Conservation (phyloP, 257 asterid species). For the Cordia subcordata region DNA sequence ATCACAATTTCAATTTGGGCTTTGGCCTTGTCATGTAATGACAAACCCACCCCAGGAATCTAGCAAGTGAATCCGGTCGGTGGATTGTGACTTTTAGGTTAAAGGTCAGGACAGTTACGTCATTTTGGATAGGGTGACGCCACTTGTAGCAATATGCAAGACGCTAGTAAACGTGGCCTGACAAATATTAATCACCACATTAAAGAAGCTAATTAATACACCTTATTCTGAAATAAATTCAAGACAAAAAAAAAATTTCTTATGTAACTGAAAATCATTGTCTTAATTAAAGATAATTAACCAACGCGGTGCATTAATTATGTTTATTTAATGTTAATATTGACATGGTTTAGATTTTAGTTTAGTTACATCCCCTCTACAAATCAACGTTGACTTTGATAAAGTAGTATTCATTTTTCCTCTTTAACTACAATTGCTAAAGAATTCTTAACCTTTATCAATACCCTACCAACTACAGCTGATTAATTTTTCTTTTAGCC, state of each 20-base stretch:
- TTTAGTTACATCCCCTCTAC: no score
- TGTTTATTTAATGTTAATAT: no score
- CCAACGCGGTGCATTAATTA: no score
- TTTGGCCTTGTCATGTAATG: slow-evolving; percentile 15
- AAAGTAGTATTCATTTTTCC: no score
- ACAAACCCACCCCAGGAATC: slow-evolving; percentile 30
- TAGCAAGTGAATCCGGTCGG: slow-evolving; percentile 12
- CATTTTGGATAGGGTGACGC: slow-evolving; percentile 15
- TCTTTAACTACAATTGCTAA: no score
- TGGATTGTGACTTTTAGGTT: slow-evolving; percentile 4
- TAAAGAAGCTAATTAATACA: neutral
- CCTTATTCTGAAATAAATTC: accelerated
- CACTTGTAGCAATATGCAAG: neutral
- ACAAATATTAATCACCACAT: neutral
- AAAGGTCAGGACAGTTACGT: slow-evolving; percentile 21
- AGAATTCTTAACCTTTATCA: neutral
- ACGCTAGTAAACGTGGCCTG: neutral
- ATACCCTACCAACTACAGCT: neutral
- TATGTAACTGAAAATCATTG: neutral
- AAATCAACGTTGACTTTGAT: neutral
- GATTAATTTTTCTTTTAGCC: no score
- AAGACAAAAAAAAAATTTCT: neutral
- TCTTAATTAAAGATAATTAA: no score
- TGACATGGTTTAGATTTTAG: neutral
- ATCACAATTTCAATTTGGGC: no score